Conservation (phyloP, 1,139 yeast species). For the Geotrichum siamense region DNA sequence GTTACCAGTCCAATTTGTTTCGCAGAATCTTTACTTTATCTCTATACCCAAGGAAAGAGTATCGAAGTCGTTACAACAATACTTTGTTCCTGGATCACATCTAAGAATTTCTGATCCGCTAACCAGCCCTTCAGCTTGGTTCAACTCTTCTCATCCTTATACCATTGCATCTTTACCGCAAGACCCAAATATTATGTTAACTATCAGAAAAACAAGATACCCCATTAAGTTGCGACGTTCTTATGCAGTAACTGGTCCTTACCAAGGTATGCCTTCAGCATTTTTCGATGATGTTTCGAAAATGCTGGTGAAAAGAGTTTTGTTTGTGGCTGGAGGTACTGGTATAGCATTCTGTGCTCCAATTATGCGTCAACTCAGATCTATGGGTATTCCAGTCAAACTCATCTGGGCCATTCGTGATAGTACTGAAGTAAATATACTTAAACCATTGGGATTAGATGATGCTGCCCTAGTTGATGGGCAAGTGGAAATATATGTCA, state of each 20-base stretch:
- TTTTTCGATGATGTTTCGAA: slow-evolving; percentile 29
- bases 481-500: slow-evolving; percentile 32
- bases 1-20: slow-evolving; percentile 41
- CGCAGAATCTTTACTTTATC: slow-evolving; percentile 41
- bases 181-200: slow-evolving; percentile 40
- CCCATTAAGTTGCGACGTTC: slow-evolving; percentile 43
- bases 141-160: slow-evolving; percentile 68
- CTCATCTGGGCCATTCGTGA: slow-evolving; percentile 87
- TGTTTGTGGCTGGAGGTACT: slow-evolving; percentile 69
- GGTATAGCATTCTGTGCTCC: slow-evolving; percentile 79
- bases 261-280: slow-evolving; percentile 38
- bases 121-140: slow-evolving; percentile 36
- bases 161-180: slow-evolving; percentile 69
- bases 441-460: slow-evolving; percentile 37
- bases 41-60: slow-evolving; percentile 41
- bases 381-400: slow-evolving; percentile 70
- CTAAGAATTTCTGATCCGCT: slow-evolving; percentile 40
- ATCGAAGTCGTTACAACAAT: slow-evolving; percentile 27
- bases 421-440: slow-evolving; percentile 60
- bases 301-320: slow-evolving; percentile 42
- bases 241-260: slow-evolving; percentile 70
- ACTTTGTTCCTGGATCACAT: slow-evolving; percentile 48
- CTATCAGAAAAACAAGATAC: slow-evolving; percentile 63
- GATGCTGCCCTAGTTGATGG: slow-evolving; percentile 26
- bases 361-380: slow-evolving; percentile 63